A percentile compares a stretch with the other conserved stretches of the same genome.
phyloP scores from a whole-genome alignment of 83 land plant species.

The Diphasiastrum complanatum region DNA sequence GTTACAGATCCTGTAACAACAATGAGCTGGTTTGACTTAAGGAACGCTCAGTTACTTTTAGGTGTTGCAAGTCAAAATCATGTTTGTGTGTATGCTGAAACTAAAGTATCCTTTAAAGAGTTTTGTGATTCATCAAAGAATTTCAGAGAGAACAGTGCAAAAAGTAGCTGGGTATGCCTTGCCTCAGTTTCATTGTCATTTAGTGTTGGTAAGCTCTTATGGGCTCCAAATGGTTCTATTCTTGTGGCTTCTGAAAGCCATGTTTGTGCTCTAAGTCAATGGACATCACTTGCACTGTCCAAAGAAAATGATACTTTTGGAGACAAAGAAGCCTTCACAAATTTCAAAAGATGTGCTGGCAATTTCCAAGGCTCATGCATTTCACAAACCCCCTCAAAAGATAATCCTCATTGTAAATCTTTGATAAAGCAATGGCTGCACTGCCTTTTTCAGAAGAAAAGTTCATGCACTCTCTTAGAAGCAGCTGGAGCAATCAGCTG shows the following conservation, averaged over 20 bases:
- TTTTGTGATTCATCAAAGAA: constrained; percentile 5
- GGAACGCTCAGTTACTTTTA: constrained; percentile 60
- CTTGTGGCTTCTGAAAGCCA: constrained; percentile 48
- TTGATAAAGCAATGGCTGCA: no score
- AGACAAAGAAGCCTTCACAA: no score
- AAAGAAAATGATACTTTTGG: no score
- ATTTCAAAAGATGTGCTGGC: no score
- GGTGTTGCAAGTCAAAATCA: constrained; percentile 52
- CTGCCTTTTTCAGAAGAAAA: no score
- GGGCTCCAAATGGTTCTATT: constrained; percentile 57
- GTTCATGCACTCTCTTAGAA: constrained; percentile 38
- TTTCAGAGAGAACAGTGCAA: constrained; percentile 4
- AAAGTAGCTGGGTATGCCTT: constrained; percentile 49
- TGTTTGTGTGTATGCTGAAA: constrained; percentile 47
- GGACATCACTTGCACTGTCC: constrained; percentile 18
- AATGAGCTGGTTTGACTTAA: constrained; percentile 55
- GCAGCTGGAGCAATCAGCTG: constrained; percentile 38
- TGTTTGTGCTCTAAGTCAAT: constrained; percentile 43
- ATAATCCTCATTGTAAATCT: no score
- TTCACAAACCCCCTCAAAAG: no score
- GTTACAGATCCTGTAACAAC: constrained; percentile 35
- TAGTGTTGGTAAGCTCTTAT: constrained; percentile 38
- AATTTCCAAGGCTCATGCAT: no score
- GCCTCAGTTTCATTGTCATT: constrained; percentile 32
- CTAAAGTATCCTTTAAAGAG: constrained; percentile 23